A percentile compares a stretch with the other conserved stretches of the same genome.
phyloP scores from a whole-genome alignment of 164 flowering plant genomes.

The Buxus sempervirens region DNA sequence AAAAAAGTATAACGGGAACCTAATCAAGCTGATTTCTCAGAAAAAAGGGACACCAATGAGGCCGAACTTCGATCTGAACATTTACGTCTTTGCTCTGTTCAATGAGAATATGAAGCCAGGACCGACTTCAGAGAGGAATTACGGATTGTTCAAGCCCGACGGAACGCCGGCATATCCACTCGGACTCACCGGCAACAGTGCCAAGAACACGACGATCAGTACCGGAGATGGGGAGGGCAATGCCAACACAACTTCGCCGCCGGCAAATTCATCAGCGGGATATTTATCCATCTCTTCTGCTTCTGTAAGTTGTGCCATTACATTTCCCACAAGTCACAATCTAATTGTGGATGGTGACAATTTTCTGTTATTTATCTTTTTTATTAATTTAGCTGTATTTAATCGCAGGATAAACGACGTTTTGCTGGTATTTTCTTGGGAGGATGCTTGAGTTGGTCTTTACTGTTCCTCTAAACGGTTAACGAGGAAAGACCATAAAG shows the following conservation, averaged over 20 bases:
- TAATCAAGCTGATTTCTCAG: slow-evolving; percentile 27
- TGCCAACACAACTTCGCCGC: slow-evolving; percentile 22
- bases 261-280: slow-evolving; percentile 34
- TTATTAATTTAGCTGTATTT: no score
- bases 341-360: no score
- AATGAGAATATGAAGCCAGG: slow-evolving; percentile 53
- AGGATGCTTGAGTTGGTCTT: background rate
- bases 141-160: slow-evolving; percentile 48
- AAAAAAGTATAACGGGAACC: slow-evolving; percentile 38
- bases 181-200: slow-evolving; percentile 9
- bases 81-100: slow-evolving; percentile 42
- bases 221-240: no score
- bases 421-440: background rate
- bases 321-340: no score
- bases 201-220: slow-evolving; percentile 1
- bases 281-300: slow-evolving; percentile 51
- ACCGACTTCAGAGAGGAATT: slow-evolving; percentile 46
- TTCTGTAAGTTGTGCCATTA: no score
- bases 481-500: background rate
- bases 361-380: no score
- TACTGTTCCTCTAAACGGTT: background rate
- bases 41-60: slow-evolving; percentile 48
- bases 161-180: slow-evolving; percentile 43
- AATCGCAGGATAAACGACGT: background rate
- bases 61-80: slow-evolving; percentile 28